phyloP scores from a whole-genome alignment of 2,329 filamentous ascomycete genomes.

The Neocucurbitaria cava region DNA sequence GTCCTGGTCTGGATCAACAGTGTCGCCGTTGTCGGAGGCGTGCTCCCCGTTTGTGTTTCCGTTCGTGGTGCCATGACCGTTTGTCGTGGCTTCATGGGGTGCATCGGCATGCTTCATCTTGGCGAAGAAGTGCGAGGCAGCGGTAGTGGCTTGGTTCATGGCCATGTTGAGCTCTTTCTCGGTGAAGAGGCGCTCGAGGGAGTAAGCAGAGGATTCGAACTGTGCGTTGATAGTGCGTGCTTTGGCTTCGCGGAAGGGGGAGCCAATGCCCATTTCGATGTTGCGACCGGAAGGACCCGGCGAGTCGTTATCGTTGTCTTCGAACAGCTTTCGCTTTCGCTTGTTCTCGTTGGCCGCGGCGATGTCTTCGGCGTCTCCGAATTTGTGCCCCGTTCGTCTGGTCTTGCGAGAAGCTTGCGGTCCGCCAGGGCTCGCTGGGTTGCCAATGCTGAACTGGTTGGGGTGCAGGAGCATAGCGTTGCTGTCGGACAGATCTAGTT shows the following conservation, averaged over 20 bases:
- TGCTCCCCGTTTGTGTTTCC: constrained; percentile 46
- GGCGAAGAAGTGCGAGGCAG: constrained; percentile 64
- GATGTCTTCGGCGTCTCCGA: constrained; percentile 55
- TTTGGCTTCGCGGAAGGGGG: constrained; percentile 61
- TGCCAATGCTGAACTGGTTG: constrained; percentile 70
- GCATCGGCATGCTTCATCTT: constrained; percentile 55
- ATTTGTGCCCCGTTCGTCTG: constrained; percentile 65
- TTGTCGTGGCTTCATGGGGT: constrained; percentile 36
- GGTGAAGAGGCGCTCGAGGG: constrained; percentile 69
- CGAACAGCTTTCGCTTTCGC: constrained; percentile 64
- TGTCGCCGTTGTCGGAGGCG: constrained; percentile 43
- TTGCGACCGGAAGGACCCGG: constrained; percentile 60
- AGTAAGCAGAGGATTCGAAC: constrained; percentile 65
- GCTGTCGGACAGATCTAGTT: constrained; percentile 70
- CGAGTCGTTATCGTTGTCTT: constrained; percentile 66
- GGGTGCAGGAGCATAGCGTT: constrained; percentile 70
- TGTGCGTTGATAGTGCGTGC: constrained; percentile 61
- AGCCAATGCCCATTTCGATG: constrained; percentile 56
- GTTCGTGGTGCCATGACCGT: constrained; percentile 33
- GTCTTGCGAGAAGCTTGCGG: constrained; percentile 68
- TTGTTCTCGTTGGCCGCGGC: constrained; percentile 59
- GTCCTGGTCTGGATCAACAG: constrained; percentile 49
- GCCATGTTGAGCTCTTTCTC: constrained; percentile 70
- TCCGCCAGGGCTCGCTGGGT: constrained; percentile 68
- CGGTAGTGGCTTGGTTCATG: constrained; percentile 66